Conservation (phyloP, 768 basidiomycete species). For the Serendipita indica region DNA sequence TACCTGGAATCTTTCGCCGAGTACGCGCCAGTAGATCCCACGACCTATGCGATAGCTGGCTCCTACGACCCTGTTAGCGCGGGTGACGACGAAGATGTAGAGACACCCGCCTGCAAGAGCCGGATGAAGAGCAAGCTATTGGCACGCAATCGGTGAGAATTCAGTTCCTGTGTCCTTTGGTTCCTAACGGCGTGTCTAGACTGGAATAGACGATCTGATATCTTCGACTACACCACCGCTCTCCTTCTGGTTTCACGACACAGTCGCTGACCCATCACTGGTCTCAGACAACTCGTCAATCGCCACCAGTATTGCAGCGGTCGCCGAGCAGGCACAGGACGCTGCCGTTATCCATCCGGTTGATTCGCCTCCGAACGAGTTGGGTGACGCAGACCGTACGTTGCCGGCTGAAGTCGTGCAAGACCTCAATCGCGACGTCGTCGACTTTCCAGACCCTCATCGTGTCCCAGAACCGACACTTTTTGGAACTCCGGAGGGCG, state of each 20-base stretch:
- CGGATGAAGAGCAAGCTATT: too few species aligned
- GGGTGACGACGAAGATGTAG: too few species aligned
- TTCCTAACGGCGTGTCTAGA: too few species aligned
- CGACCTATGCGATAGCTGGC: too few species aligned
- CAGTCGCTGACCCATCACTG: background rate
- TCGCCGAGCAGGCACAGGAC: background rate
- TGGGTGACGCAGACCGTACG: background rate
- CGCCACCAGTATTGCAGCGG: background rate
- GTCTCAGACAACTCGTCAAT: background rate
- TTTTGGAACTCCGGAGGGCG: background rate
- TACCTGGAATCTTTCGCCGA: too few species aligned
- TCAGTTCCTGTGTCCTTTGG: too few species aligned
- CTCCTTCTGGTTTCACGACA: background rate
- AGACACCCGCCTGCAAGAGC: too few species aligned
- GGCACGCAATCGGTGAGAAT: too few species aligned
- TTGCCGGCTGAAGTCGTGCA: background rate
- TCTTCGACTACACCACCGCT: too few species aligned
- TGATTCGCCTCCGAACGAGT: background rate
- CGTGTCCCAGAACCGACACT: background rate
- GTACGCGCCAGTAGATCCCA: too few species aligned
- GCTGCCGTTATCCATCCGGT: background rate
- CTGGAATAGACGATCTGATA: too few species aligned
- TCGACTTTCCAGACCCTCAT: background rate
- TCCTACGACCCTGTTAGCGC: too few species aligned
- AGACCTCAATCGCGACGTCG: background rate